These are phyloP conservation scores for Tetracladium maxilliforme DNA, from an alignment of 2,329 filamentous ascomycete species.

Conservation along the genomic window DNA sequence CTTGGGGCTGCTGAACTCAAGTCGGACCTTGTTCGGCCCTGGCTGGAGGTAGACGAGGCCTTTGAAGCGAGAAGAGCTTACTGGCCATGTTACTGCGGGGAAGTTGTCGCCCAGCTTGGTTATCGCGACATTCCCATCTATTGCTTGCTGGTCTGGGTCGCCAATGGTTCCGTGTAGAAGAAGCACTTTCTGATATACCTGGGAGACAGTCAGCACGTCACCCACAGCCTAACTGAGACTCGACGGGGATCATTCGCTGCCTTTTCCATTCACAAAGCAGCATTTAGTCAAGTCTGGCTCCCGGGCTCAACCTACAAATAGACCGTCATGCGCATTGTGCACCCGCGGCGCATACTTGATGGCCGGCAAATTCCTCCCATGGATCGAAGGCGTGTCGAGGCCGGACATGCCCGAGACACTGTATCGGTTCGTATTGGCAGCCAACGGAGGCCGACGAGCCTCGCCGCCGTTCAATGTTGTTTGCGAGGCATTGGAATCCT, in stretches of 20 bases:
- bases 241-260: no score
- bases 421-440: constrained; percentile 44
- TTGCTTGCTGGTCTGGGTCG: constrained; percentile 47
- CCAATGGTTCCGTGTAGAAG: constrained; percentile 71
- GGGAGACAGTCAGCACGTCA: constrained; percentile 12
- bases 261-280: no score
- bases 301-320: no score
- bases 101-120: constrained; percentile 76
- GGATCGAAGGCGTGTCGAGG: no score
- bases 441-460: no score
- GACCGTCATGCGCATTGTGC: no score
- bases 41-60: constrained; percentile 80
- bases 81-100: constrained; percentile 73
- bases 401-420: constrained; percentile 52
- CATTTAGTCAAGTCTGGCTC: no score
- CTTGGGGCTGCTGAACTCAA: constrained; percentile 80
- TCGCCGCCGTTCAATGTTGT: no score
- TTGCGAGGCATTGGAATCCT: no score
- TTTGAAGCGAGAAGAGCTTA: constrained; percentile 83
- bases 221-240: no score
- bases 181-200: constrained; percentile 88
- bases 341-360: no score
- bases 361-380: no score
- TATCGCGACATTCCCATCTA: constrained; percentile 70
- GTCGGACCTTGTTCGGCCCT: constrained; percentile 73